Evolutionary conservation across 2,329 filamentous ascomycete species (phyloP).

Genomic region (Fusarium sp.): DNA sequence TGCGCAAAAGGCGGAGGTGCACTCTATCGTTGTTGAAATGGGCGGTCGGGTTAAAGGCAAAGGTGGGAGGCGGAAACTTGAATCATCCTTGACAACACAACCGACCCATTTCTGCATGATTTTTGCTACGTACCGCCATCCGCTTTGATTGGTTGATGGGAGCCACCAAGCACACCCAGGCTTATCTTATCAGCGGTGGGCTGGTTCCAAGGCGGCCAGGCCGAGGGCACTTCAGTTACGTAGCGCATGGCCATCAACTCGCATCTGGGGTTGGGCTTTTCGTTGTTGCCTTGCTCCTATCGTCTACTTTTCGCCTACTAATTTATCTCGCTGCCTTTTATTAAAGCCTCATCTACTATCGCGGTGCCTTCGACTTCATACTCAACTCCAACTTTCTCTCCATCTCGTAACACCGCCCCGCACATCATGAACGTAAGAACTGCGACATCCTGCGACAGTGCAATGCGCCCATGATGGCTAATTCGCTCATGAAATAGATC

Average conservation of each 20-base stretch:
- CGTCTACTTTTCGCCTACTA: not conserved
- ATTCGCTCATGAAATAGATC: conserved; percentile 66
- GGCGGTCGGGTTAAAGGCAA: conserved; percentile 35
- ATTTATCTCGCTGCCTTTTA: conserved; percentile 33
- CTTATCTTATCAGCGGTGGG: conserved; percentile 46
- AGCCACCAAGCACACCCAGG: conserved; percentile 11
- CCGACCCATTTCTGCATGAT: conserved; percentile 48
- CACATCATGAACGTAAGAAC: conserved; percentile 47
- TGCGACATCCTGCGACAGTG: conserved; percentile 34
- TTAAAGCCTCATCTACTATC: not conserved
- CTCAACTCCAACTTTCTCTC: conserved; percentile 1
- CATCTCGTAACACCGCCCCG: conserved; percentile 24
- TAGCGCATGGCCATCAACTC: conserved; percentile 22
- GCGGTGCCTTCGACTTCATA: not conserved
- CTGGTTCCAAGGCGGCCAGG: conserved; percentile 20
- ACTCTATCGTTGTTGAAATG: conserved; percentile 35
- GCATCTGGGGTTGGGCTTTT: conserved; percentile 22
- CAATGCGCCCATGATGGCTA: conserved; percentile 33
- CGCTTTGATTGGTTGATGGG: conserved; percentile 47
- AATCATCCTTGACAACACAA: conserved; percentile 31
- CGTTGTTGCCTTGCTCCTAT: not conserved
- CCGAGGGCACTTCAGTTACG: conserved; percentile 30
- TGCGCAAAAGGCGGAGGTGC: conserved; percentile 25
- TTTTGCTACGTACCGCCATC: conserved; percentile 45
- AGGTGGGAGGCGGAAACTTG: conserved; percentile 39